Conservation (phyloP, 495 filamentous ascomycete genomes). For the Bacidia rubella region DNA sequence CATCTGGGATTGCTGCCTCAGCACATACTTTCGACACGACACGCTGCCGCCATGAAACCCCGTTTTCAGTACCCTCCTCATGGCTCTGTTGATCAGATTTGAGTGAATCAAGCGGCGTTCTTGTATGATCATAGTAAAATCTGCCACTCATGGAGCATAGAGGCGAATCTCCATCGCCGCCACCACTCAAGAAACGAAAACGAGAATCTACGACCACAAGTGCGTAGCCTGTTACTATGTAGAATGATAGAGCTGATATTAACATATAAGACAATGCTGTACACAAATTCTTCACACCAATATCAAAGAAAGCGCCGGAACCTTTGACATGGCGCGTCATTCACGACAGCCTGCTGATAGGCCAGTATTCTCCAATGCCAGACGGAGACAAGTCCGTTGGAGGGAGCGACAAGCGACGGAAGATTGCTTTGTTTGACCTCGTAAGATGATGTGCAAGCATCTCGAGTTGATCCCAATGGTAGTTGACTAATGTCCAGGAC, state of each 20-base stretch:
- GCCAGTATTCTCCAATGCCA: slow-evolving; percentile 43
- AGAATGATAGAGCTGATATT: no score
- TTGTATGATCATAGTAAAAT: no score
- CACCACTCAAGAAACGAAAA: slow-evolving; percentile 40
- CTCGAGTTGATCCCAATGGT: background rate
- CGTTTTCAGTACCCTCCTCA: no score
- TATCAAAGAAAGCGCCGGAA: slow-evolving; percentile 73
- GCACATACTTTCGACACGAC: no score
- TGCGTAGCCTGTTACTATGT: slow-evolving; percentile 38
- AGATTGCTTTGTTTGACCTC: slow-evolving; percentile 84
- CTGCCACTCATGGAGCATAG: background rate
- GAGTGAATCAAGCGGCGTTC: no score
- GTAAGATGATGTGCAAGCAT: slow-evolving; percentile 32
- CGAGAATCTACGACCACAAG: slow-evolving; percentile 61
- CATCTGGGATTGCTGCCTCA: no score
- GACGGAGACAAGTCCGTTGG: slow-evolving; percentile 14
- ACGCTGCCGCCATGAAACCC: no score
- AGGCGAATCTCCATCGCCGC: slow-evolving; percentile 20
- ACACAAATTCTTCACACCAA: slow-evolving; percentile 77
- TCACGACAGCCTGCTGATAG: slow-evolving; percentile 62
- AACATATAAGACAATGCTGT: slow-evolving; percentile 49
- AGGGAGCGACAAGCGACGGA: slow-evolving; percentile 27
- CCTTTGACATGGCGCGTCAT: slow-evolving; percentile 59
- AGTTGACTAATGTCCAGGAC: slow-evolving; percentile 40
- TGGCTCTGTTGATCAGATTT: no score